phyloP scores from a whole-genome alignment of 2,329 filamentous ascomycete genomes.

The Fusarium camptoceras region DNA sequence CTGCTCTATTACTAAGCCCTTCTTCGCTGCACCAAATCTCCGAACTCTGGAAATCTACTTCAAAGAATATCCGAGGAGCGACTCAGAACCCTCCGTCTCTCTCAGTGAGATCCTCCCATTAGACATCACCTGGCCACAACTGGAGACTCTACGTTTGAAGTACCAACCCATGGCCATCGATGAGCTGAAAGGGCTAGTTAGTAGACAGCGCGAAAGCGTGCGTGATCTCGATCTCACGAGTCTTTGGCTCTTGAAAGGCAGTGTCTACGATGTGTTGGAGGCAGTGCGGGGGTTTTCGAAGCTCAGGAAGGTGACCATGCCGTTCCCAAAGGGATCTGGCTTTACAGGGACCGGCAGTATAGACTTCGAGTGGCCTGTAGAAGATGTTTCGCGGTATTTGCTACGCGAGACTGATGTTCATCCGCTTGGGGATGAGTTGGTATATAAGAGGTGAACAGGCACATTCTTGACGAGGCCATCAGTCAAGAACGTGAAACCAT shows the following conservation, averaged over 20 bases:
- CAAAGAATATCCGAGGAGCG: background rate
- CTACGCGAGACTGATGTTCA: background rate
- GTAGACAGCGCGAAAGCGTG: background rate
- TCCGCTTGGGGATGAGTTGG: background rate
- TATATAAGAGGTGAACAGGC: background rate
- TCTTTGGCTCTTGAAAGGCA: constrained; percentile 3
- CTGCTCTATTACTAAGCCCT: background rate
- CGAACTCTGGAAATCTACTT: background rate
- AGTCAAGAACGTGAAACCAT: no score
- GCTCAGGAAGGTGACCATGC: background rate
- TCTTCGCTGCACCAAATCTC: constrained; percentile 2
- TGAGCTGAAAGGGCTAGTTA: background rate
- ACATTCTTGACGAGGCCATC: no score
- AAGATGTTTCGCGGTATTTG: constrained; percentile 3
- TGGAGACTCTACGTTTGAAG: background rate
- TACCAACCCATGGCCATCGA: background rate
- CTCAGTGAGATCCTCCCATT: background rate
- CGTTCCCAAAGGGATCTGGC: background rate
- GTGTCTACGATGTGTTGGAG: background rate
- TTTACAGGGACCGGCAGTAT: background rate
- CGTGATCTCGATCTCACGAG: background rate
- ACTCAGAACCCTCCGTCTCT: background rate
- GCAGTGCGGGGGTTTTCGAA: background rate
- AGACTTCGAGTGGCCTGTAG: background rate
- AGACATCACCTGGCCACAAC: background rate